Evolutionary conservation across 176 grass and related monocot species (phyloP).

Genomic region (Poa pratensis): DNA sequence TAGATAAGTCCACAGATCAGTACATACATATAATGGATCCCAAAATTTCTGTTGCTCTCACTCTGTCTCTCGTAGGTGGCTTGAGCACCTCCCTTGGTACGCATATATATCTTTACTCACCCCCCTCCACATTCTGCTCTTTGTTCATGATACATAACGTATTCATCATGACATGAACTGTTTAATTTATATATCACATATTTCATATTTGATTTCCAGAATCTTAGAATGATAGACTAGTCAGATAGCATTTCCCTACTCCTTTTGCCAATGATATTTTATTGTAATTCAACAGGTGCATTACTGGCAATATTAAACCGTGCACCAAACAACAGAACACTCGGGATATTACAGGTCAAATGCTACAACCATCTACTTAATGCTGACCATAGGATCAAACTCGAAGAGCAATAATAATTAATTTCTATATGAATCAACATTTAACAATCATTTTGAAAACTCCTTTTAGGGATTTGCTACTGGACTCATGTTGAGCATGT

Average conservation of each 20-base stretch:
- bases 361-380: constrained; percentile 29
- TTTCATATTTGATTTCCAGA: background rate
- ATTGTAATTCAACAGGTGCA: constrained; percentile 59
- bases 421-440: constrained; percentile 31
- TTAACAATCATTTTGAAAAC: constrained; percentile 24
- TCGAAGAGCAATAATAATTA: background rate
- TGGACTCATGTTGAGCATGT: constrained; percentile 93
- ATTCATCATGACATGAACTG: background rate
- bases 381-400: background rate
- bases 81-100: constrained; percentile 78
- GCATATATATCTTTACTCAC: background rate
- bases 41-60: constrained; percentile 59
- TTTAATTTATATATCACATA: background rate
- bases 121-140: background rate
- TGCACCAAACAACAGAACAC: constrained; percentile 74
- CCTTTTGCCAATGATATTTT: constrained; percentile 23
- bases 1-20: constrained; percentile 7
- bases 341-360: constrained; percentile 77
- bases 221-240: background rate
- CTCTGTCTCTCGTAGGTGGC: constrained; percentile 69
- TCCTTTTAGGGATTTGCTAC: constrained; percentile 83
- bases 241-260: background rate
- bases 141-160: background rate
- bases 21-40: constrained; percentile 59
- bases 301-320: constrained; percentile 75